Conservation (phyloP, 1,139 yeast genomes). For the Lizanozyma gosingica region DNA sequence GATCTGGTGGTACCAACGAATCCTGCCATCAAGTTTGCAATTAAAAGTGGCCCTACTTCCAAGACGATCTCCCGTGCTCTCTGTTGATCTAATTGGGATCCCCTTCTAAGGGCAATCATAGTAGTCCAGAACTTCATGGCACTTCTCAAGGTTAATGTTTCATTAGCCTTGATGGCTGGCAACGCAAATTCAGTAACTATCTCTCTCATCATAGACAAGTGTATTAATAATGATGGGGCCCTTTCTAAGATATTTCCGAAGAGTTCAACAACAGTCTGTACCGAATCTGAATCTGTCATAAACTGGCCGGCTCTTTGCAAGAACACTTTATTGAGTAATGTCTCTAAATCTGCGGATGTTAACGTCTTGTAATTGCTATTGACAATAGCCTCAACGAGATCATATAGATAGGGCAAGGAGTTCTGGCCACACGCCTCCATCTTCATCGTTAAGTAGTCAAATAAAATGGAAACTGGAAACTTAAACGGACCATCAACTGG, state of each 20-base stretch:
- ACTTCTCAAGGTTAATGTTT: slow-evolving; percentile 57
- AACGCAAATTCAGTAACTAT: slow-evolving; percentile 20
- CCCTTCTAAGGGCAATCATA: slow-evolving; percentile 44
- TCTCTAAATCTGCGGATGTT: slow-evolving; percentile 18
- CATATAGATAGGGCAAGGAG: slow-evolving; percentile 31
- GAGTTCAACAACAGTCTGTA: slow-evolving; percentile 35
- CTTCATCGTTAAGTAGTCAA: slow-evolving; percentile 38
- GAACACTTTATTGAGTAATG: slow-evolving; percentile 21
- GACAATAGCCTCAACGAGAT: slow-evolving; percentile 33
- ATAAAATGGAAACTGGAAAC: slow-evolving; percentile 32
- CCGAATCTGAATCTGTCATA: slow-evolving; percentile 44
- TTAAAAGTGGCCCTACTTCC: slow-evolving; percentile 31
- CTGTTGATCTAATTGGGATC: slow-evolving; percentile 39
- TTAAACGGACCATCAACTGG: slow-evolving; percentile 52
- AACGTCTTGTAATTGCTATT: slow-evolving; percentile 23
- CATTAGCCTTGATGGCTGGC: slow-evolving; percentile 43
- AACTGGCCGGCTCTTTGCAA: slow-evolving; percentile 24
- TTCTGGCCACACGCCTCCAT: slow-evolving; percentile 18
- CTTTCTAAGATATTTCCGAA: slow-evolving; percentile 39
- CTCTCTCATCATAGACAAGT: slow-evolving; percentile 31
- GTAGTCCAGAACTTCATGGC: slow-evolving; percentile 59
- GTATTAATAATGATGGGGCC: slow-evolving; percentile 41
- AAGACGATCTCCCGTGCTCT: slow-evolving; percentile 23
- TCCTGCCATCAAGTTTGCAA: slow-evolving; percentile 20
- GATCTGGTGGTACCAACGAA: slow-evolving; percentile 50